Conservation (phyloP, 1,284 basidiomycete genomes). For the Fomitopsis schrenkii region DNA sequence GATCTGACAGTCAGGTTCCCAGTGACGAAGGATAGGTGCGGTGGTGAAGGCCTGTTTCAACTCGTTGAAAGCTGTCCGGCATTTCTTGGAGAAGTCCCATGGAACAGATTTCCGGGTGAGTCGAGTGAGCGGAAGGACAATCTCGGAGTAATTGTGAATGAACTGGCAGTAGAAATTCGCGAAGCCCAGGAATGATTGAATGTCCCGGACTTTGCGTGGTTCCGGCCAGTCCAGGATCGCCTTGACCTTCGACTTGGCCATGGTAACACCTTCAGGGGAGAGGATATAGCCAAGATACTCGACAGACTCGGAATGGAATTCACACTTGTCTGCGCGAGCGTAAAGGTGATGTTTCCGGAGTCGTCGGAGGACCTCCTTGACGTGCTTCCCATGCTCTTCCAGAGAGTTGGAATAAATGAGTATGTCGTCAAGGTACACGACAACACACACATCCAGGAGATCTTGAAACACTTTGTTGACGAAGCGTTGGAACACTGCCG, state of each 20-base stretch:
- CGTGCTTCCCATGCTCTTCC: constrained; percentile 23
- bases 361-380: constrained; percentile 5
- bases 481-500: constrained; percentile 9
- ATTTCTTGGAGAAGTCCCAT: constrained; percentile 18
- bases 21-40: constrained; percentile 29
- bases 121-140: constrained; percentile 12
- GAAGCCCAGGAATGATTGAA: constrained; percentile 33
- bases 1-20: constrained; percentile 16
- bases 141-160: constrained; percentile 30
- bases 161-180: constrained; percentile 38
- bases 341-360: neutral
- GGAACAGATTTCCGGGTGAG: constrained; percentile 25
- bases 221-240: constrained; percentile 34
- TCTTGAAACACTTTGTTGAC: constrained; percentile 7
- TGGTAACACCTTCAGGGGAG: constrained; percentile 24
- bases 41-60: neutral
- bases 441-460: constrained; percentile 8
- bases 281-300: constrained; percentile 41
- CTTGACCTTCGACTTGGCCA: constrained; percentile 38
- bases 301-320: constrained; percentile 28
- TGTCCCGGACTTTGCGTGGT: constrained; percentile 26
- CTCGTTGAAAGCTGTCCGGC: constrained; percentile 4
- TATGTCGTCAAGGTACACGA: constrained; percentile 26
- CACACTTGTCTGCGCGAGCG: constrained; percentile 33
- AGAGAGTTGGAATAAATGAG: constrained; percentile 16